Evolutionary conservation across 2,329 filamentous ascomycete species (phyloP), one percentile per base, ranked within the genome.

Genomic region (Cordyceps fumosorosea): DNA sequence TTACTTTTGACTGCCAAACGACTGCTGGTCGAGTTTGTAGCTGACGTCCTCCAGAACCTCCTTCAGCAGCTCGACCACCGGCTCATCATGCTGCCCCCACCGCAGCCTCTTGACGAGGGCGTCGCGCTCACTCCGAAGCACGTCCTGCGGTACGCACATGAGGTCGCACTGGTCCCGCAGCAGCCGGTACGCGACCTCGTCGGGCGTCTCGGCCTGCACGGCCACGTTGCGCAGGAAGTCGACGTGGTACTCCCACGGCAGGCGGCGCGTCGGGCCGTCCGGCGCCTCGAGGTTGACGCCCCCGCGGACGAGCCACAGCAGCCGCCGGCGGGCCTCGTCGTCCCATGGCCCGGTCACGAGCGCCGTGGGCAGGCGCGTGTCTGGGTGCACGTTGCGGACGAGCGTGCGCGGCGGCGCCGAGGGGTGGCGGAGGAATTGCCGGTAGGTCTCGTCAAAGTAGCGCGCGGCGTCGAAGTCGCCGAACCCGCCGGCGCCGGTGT

Each of bases 281-380:
- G 58, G 24, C 71, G 65, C 1, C 22, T 70, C 69, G 10, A 75
- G 50, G 5, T 65, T 67, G 57, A 75, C 70, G 16, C 78, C 78
- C 6, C 72, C 75, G 42, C 76, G 73, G 11, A 74, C 68, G 22
- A 81, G 70, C 79, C 79, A 81, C 67, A 80, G 79, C 5, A 81
- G 69, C 32, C 77, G 77, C 45, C 75, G 72, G 26, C 72, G 68
- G 48, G 71, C 67, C 44, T 74, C 73, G 4, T 75, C 74, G 26
- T 74, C 67, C 77, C 76, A 80, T 0, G 78, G 77, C 0, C 78
- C 77, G 0, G 71, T 74, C 37, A 81, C 62, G 29, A 81, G 73
- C 5, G 64, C 50, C 12, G 71, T 69, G 7, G 79, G 79, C 45
- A 81, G 72, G n/a, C 70, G 73, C 3, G 72, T 70, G 7, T 67